Percentiles rank a stretch among this genome's conserved stretches.
phyloP scores from a whole-genome alignment of 1,284 basidiomycete species.

The Microstroma glucosiphilum region DNA sequence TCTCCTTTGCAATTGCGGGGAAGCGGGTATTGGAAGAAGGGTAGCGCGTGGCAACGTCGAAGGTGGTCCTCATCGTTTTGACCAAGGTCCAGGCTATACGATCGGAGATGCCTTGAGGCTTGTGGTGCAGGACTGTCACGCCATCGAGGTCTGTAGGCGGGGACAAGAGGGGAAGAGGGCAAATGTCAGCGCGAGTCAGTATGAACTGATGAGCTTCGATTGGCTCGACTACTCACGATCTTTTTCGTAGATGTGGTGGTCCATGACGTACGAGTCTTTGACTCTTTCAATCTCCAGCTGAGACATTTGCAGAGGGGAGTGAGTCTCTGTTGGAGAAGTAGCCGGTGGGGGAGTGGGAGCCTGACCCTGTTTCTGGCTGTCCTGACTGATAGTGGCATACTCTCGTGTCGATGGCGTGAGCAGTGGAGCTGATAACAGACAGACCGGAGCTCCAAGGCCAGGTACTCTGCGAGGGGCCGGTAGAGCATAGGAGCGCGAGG shows the following conservation, averaged over 20 bases:
- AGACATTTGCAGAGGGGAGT: too few relatives aligned
- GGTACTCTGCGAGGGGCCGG: too few relatives aligned
- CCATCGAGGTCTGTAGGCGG: slow-evolving; percentile 65
- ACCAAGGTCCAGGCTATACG: slow-evolving; percentile 59
- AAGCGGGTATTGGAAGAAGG: slow-evolving; percentile 28
- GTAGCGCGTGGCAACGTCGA: slow-evolving; percentile 38
- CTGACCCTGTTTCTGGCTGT: too few relatives aligned
- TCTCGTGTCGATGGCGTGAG: too few relatives aligned
- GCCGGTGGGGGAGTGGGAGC: too few relatives aligned
- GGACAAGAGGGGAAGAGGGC: slow-evolving; percentile 14
- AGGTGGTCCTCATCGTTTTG: slow-evolving; percentile 18
- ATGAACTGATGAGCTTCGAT: background rate
- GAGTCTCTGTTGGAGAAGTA: too few relatives aligned
- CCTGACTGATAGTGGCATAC: too few relatives aligned
- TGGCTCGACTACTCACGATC: too few relatives aligned
- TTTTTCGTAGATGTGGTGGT: slow-evolving; percentile 1
- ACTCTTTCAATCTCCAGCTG: background rate
- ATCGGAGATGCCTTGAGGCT: slow-evolving; percentile 65
- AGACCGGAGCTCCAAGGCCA: too few relatives aligned
- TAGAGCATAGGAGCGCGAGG: too few relatives aligned
- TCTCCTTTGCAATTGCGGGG: slow-evolving; percentile 21
- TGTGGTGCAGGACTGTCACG: slow-evolving; percentile 69
- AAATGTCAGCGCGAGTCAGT: too few relatives aligned
- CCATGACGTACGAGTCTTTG: background rate
- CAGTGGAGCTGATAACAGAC: too few relatives aligned